These are phyloP conservation scores for Xylaria sp. DNA, from an alignment of 2,329 filamentous ascomycete species.

Conservation along the genomic window DNA sequence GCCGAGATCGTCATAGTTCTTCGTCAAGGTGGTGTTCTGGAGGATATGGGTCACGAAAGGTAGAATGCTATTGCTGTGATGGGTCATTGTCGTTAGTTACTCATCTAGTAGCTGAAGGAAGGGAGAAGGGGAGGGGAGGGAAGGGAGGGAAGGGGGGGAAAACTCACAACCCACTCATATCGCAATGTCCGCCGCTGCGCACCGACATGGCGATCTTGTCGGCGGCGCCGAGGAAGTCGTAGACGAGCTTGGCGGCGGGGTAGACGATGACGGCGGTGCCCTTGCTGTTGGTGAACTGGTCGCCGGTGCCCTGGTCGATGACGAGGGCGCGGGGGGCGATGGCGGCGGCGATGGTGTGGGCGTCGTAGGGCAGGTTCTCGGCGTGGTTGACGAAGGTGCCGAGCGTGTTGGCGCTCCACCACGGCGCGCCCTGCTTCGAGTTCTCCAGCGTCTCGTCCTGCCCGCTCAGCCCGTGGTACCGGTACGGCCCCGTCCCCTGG, in stretches of 20 bases:
- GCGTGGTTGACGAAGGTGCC: conserved; percentile 62
- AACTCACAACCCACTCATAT: conserved; percentile 54
- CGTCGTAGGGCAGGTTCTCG: conserved; percentile 60
- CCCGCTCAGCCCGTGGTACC: conserved; percentile 52
- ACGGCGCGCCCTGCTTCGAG: conserved; percentile 57
- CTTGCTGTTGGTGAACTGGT: conserved; percentile 55
- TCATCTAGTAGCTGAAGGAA: neutral
- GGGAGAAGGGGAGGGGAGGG: neutral
- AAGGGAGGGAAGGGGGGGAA: neutral
- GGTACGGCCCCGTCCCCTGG: conserved; percentile 60
- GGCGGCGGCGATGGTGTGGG: conserved; percentile 63
- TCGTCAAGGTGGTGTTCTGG: conserved; percentile 51
- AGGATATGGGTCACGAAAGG: conserved; percentile 56
- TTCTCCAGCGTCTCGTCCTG: conserved; percentile 55
- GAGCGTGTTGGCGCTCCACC: conserved; percentile 59
- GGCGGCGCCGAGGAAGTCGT: conserved; percentile 57
- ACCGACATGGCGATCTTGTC: conserved; percentile 57
- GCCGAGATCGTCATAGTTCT: conserved; percentile 52
- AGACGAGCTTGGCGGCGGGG: conserved; percentile 57
- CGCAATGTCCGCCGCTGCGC: conserved; percentile 54
- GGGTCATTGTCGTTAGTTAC: conserved; percentile 10
- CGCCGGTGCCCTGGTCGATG: conserved; percentile 59
- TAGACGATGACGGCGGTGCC: conserved; percentile 57
- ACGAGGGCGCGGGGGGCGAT: conserved; percentile 62
- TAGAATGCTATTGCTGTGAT: conserved; percentile 48